Base-by-base conservation (phyloP, 139 green algal species). In the Chlorokybus atmophyticus region DNA sequence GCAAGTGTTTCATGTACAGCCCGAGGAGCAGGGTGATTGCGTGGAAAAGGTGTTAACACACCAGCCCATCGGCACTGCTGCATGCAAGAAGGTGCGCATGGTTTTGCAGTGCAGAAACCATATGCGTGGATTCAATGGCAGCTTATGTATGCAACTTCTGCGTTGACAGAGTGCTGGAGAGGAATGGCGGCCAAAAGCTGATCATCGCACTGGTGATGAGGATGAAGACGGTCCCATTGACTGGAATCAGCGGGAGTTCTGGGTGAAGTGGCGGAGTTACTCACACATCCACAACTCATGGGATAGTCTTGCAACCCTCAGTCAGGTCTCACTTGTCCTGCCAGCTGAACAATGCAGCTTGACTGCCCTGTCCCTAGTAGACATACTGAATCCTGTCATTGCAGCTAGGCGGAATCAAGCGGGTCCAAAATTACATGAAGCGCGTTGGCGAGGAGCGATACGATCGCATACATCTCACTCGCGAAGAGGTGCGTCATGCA, bases 351-450 rank as follows among this genome's bases (percentile, higher is more conserved):
- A n/a, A n/a, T n/a, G n/a, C n/a, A n/a, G n/a, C n/a, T n/a, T n/a
- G n/a, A n/a, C n/a, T n/a, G n/a, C n/a, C n/a, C n/a, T n/a, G n/a
- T n/a, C n/a, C n/a, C n/a, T n/a, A n/a, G n/a, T n/a, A n/a, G n/a
- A n/a, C n/a, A n/a, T n/a, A n/a, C n/a, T n/a, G n/a, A n/a, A n/a
- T n/a, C n/a, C n/a, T n/a, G n/a, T n/a, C n/a, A n/a, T n/a, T 23
- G 7, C 52, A 62, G 52, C 70, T 90, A 60, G 49, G 52, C 0
- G 87, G 87, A 23, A 87, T 77, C 82, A 95, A 95, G 81, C 79
- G 87, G 3, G 74, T 95, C 5, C 27, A 79, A 27, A 95, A 95
- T 75, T 95, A 95, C 81, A 89, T 87, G 30, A 82, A 76, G 51
- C 77, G 67, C 41, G 51, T 75, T 24, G 82, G 94, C 17, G 73